Evolutionary conservation across 106 monocot species (phyloP).

Genomic region (Triglochin maritima): DNA sequence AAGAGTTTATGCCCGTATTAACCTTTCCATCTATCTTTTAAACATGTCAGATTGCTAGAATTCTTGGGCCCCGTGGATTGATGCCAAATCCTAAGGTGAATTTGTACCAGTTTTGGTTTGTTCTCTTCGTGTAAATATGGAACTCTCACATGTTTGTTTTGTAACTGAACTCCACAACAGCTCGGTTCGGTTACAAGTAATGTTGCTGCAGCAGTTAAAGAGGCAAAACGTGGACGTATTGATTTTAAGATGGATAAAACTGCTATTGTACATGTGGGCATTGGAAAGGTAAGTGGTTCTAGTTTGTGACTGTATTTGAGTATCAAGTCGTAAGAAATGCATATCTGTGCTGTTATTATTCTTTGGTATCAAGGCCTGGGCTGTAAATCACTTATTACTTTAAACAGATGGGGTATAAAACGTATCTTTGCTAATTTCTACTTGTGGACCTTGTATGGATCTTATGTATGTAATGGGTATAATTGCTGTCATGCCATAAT

Average conservation of each 20-base stretch:
- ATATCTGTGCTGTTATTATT: not conserved
- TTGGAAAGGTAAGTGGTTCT: constrained; percentile 69
- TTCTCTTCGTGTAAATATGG: not conserved
- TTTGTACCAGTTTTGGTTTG: not conserved
- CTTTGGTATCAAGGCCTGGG: not conserved
- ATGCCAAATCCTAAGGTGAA: constrained; percentile 96
- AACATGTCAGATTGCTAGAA: constrained; percentile 51
- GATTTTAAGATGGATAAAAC: constrained; percentile 97
- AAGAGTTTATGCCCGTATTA: no score
- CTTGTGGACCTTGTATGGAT: no score
- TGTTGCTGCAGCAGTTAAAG: constrained; percentile 72
- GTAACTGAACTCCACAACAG: constrained; percentile 25
- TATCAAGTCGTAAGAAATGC: not conserved
- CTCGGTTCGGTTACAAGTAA: constrained; percentile 89
- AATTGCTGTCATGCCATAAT: no score
- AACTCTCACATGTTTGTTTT: not conserved
- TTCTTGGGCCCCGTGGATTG: constrained; percentile 92
- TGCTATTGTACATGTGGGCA: constrained; percentile 88
- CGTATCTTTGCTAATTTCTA: no score
- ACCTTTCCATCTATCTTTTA: no score
- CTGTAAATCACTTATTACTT: no score
- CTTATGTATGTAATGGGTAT: no score
- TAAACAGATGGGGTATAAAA: no score
- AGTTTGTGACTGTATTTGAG: not conserved
- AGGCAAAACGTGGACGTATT: constrained; percentile 76